A percentile compares a stretch with the other conserved stretches of the same genome.
phyloP scores from a whole-genome alignment of 2,329 filamentous ascomycete genomes.

The Rutstroemia sp. region DNA sequence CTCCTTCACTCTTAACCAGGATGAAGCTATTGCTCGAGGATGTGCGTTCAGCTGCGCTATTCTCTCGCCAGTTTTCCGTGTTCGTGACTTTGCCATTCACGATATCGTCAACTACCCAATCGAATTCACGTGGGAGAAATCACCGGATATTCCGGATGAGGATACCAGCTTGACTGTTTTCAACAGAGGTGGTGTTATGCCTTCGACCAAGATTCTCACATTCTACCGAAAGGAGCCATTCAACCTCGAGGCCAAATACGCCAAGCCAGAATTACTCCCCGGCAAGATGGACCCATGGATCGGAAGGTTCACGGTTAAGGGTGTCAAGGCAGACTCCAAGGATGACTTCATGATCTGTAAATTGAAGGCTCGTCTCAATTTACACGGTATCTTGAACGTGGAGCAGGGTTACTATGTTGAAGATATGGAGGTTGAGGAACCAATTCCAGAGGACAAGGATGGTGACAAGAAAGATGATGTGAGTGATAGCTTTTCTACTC shows the following conservation, averaged over 20 bases:
- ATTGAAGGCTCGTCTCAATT: constrained; percentile 92
- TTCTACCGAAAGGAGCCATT: constrained; percentile 99
- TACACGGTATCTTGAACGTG: constrained; percentile 92
- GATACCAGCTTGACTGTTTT: constrained; percentile 96
- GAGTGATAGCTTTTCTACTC: constrained; percentile 34
- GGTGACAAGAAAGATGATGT: constrained; percentile 56
- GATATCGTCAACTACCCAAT: constrained; percentile 98
- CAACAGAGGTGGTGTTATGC: constrained; percentile 93
- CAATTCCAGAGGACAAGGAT: constrained; percentile 65
- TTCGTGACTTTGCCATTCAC: constrained; percentile 95
- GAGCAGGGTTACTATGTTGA: constrained; percentile 98
- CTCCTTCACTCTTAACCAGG: constrained; percentile 96
- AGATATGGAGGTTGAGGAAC: constrained; percentile 94
- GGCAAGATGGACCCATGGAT: constrained; percentile 93
- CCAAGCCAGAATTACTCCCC: constrained; percentile 76
- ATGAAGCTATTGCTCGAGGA: constrained; percentile 91
- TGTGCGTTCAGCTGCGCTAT: constrained; percentile 98
- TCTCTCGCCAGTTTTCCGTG: constrained; percentile 93
- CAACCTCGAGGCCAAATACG: constrained; percentile 90
- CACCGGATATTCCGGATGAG: constrained; percentile 94
- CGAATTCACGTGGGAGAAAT: constrained; percentile 99
- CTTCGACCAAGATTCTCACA: constrained; percentile 97
- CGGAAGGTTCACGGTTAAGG: constrained; percentile 95
- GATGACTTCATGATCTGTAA: constrained; percentile 99
- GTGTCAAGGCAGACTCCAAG: constrained; percentile 85